Conservation (phyloP, 2,329 filamentous ascomycete genomes). For the Magnaporthales sp. region DNA sequence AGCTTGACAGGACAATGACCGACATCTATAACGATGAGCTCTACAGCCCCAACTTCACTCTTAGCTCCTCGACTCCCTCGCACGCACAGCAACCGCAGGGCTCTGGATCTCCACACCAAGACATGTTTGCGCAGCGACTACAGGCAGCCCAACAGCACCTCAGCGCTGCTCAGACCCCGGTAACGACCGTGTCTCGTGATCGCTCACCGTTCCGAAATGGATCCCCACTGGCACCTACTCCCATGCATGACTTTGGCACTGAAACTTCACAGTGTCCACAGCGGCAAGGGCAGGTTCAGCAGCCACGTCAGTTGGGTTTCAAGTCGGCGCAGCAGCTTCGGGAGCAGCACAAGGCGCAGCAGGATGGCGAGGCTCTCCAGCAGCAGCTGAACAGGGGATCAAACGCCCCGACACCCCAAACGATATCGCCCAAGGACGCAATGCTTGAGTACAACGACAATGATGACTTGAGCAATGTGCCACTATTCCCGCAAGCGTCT, state of each 20-base stretch:
- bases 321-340: constrained; percentile 50
- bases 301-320: constrained; percentile 26
- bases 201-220: constrained; percentile 75
- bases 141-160: constrained; percentile 72
- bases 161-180: constrained; percentile 44
- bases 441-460: constrained; percentile 74
- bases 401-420: constrained; percentile 51
- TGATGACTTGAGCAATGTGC: constrained; percentile 55
- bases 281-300: constrained; percentile 11
- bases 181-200: constrained; percentile 45
- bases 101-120: constrained; percentile 42
- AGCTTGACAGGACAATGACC: constrained; percentile 78
- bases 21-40: constrained; percentile 80
- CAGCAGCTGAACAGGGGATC: constrained; percentile 23
- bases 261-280: not conserved
- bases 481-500: constrained; percentile 60
- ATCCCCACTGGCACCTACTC: constrained; percentile 48
- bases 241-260: constrained; percentile 33
- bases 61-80: constrained; percentile 46
- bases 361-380: constrained; percentile 40
- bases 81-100: constrained; percentile 27
- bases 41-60: constrained; percentile 61
- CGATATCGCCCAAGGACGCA: constrained; percentile 91
- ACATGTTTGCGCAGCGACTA: constrained; percentile 66
- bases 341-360: constrained; percentile 52